A percentile compares a stretch with the other conserved stretches of the same genome.
Conservation (phyloP, 2,329 filamentous ascomycete genomes). For the Aspergillus sp. region DNA sequence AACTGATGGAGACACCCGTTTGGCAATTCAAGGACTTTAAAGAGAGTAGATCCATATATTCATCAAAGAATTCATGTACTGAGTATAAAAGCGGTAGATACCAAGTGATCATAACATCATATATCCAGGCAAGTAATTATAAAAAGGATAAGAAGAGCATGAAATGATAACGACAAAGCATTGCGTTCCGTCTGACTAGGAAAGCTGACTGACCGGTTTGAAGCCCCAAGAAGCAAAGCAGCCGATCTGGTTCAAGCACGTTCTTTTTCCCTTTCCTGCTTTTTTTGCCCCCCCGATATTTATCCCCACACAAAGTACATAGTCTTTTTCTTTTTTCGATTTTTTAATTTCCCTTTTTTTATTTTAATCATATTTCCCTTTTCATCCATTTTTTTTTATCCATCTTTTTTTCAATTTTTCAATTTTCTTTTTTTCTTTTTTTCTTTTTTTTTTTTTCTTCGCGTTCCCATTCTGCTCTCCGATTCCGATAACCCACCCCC, state of each 20-base stretch:
- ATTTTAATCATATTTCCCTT: slow-evolving; percentile 12
- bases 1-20: slow-evolving; percentile 5
- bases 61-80: not conserved
- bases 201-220: slow-evolving; percentile 16
- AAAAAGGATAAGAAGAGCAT: too few relatives aligned
- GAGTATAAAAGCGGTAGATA: not conserved
- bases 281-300: slow-evolving; percentile 34
- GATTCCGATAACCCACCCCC: slow-evolving; percentile 30
- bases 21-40: not conserved
- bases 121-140: too few relatives aligned
- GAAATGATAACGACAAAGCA: not conserved
- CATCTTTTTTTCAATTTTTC: slow-evolving; percentile 20
- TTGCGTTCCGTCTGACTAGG: slow-evolving; percentile 17
- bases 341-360: slow-evolving; percentile 22
- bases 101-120: too few relatives aligned
- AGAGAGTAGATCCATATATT: not conserved
- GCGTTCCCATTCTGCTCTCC: slow-evolving; percentile 22
- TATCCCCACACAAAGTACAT: slow-evolving; percentile 31
- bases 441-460: slow-evolving; percentile 18
- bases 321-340: slow-evolving; percentile 19
- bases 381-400: slow-evolving; percentile 14
- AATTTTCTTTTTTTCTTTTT: slow-evolving; percentile 17
- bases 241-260: slow-evolving; percentile 28
- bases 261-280: slow-evolving; percentile 24
- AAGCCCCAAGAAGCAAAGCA: slow-evolving; percentile 25